Percentiles rank a stretch among this genome's conserved stretches.
These are phyloP conservation scores for Quercus engelmannii DNA, from an alignment of 306 rosid species.

Conservation along the genomic window DNA sequence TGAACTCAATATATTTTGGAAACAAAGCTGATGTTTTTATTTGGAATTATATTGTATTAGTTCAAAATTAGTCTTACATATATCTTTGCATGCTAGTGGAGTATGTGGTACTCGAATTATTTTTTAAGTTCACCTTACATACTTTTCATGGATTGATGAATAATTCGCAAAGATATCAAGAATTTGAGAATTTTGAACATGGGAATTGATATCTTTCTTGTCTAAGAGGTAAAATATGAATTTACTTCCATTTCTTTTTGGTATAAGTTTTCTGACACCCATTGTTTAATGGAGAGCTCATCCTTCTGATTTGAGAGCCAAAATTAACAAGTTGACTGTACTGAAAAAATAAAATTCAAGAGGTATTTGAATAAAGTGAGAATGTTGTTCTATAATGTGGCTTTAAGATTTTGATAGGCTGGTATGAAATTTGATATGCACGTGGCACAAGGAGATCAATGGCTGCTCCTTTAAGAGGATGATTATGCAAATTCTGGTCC, in stretches of 20 bases:
- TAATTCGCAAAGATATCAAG: no score
- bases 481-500: background rate
- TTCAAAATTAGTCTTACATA: no score
- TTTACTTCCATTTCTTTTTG: background rate
- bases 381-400: background rate
- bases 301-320: background rate
- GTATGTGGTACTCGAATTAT: no score
- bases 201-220: background rate
- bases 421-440: background rate
- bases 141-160: no score
- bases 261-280: background rate
- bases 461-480: background rate
- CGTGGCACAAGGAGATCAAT: background rate
- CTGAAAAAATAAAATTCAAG: background rate
- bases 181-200: background rate
- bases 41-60: no score
- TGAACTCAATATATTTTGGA: no score
- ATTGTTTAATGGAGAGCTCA: background rate
- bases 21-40: no score
- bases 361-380: background rate
- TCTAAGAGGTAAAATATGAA: background rate
- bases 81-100: no score
- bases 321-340: background rate
- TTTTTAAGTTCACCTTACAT: no score
- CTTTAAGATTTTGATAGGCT: background rate